Conservation (phyloP, 2,329 filamentous ascomycete species). For the Aspergillus versicolor region DNA sequence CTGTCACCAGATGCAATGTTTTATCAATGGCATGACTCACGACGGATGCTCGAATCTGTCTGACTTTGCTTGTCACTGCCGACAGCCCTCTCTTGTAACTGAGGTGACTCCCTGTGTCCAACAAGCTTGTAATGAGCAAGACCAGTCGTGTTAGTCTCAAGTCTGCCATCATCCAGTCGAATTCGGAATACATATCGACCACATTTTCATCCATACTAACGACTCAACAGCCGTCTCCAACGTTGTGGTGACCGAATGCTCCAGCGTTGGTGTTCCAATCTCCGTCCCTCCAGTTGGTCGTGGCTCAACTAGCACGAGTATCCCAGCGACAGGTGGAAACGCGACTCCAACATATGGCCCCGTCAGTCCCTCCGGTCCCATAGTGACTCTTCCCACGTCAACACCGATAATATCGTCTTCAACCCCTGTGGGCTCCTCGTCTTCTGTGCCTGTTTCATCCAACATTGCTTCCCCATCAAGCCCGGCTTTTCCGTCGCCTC, state of each 20-base stretch:
- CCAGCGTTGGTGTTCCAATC: slow-evolving; percentile 37
- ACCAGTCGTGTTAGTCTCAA: slow-evolving; percentile 37
- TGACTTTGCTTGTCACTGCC: slow-evolving; percentile 53
- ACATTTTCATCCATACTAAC: background rate
- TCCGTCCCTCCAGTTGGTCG: slow-evolving; percentile 30
- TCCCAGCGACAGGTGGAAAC: slow-evolving; percentile 11
- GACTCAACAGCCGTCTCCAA: slow-evolving; percentile 34
- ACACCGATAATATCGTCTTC: background rate
- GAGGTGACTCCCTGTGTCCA: slow-evolving; percentile 49
- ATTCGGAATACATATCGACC: background rate
- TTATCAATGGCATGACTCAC: slow-evolving; percentile 39
- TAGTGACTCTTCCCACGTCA: background rate
- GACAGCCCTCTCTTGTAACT: slow-evolving; percentile 43
- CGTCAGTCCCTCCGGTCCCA: background rate
- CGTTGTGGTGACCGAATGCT: slow-evolving; percentile 35
- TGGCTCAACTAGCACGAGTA: slow-evolving; percentile 13
- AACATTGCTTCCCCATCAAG: background rate
- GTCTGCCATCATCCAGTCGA: background rate
- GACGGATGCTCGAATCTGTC: slow-evolving; percentile 48
- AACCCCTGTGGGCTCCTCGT: background rate
- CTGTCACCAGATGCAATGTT: slow-evolving; percentile 46
- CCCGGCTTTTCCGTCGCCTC: background rate
- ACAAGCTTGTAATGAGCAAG: slow-evolving; percentile 38
- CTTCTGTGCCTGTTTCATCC: background rate
- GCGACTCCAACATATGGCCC: background rate